Evolutionary conservation across 2,329 filamentous ascomycete genomes (phyloP), one percentile per base, ranked within the genome.

Genomic region (Pseudocercospora pini-densiflorae): DNA sequence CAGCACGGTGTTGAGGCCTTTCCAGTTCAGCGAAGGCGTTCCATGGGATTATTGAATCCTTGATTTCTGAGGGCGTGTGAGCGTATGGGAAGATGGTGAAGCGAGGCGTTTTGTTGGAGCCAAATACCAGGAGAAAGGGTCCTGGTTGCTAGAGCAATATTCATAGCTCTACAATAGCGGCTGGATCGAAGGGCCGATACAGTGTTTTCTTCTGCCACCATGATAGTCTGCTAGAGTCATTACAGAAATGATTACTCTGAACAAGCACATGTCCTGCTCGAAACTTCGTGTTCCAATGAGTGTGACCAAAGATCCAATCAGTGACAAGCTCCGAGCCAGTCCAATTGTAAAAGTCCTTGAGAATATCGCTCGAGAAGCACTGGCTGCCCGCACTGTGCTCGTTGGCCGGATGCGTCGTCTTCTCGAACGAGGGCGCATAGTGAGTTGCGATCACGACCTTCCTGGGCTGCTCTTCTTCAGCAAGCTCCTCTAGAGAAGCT

Each of bases 361-460:
- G 36, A 84, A 70, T 66, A 86, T 84, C 1, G 84, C 87, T 21
- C 80, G 82, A 75, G 87, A 89, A 0, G 81, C 86, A 51, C 77
- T 79, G n/a, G 74, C 79, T 79, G 80, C 83, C 0, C 12, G 80
- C 78, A 36, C 79, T 85, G 9, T 78, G 73, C 12, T 76, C 71
- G 60, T 89, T 77, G 55, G 82, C 76, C 0, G 85, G 86, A 10
- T 78, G 79, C 0, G 83, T 85, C 0, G 83, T 84, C 9, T 78
- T 79, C 54, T 81, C 66, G 1, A 84, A 72, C 4, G 76, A 82
- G 1, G 87, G 87, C 1, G 86, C 86, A 70, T 89, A 86, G 68
- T 89, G 87, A 0, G 85, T 88, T 1, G 82, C 81, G 0, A 88
- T 79, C 24, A 70, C 59, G 23, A 70, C 61, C 64, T 61, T 59